Conservation (phyloP, 768 basidiomycete genomes). For the Roridomyces roridus region DNA sequence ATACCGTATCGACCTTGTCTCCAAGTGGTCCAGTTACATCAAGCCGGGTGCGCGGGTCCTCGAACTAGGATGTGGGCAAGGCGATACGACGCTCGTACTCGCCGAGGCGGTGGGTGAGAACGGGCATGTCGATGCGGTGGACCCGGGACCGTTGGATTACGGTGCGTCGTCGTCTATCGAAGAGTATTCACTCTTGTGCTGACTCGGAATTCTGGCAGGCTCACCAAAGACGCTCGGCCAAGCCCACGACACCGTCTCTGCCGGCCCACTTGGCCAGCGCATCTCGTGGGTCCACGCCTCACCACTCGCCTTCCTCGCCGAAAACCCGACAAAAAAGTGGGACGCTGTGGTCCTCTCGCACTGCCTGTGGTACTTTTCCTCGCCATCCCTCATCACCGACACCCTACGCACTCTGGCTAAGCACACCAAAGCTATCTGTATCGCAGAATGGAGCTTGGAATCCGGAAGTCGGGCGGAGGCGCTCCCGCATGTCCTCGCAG, state of each 20-base stretch:
- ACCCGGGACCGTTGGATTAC: constrained; percentile 43
- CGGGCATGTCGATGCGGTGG: constrained; percentile 45
- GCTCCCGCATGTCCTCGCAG: constrained; percentile 41
- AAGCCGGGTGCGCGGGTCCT: constrained; percentile 35
- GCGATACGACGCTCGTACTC: constrained; percentile 44
- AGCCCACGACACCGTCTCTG: constrained; percentile 39
- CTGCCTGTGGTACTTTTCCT: constrained; percentile 47
- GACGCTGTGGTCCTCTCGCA: constrained; percentile 42
- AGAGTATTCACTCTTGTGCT: no score
- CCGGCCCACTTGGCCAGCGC: constrained; percentile 36
- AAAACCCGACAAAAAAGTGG: constrained; percentile 26
- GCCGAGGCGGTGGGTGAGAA: constrained; percentile 39
- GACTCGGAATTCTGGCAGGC: constrained; percentile 27
- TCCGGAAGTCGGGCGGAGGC: constrained; percentile 19
- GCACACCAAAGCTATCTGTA: constrained; percentile 33
- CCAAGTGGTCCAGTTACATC: constrained; percentile 37
- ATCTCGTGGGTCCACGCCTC: constrained; percentile 40
- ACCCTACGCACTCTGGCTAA: constrained; percentile 35
- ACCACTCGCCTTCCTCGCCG: constrained; percentile 34
- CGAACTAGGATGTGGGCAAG: constrained; percentile 49
- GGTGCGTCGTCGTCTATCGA: no score
- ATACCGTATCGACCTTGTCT: constrained; percentile 40
- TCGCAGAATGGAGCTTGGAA: constrained; percentile 42
- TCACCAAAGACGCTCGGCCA: constrained; percentile 42
- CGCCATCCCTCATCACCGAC: constrained; percentile 33